Percentiles rank a stretch among this genome's conserved stretches.
Conservation (phyloP, 768 basidiomycete species). For the Pholiota molesta region DNA sequence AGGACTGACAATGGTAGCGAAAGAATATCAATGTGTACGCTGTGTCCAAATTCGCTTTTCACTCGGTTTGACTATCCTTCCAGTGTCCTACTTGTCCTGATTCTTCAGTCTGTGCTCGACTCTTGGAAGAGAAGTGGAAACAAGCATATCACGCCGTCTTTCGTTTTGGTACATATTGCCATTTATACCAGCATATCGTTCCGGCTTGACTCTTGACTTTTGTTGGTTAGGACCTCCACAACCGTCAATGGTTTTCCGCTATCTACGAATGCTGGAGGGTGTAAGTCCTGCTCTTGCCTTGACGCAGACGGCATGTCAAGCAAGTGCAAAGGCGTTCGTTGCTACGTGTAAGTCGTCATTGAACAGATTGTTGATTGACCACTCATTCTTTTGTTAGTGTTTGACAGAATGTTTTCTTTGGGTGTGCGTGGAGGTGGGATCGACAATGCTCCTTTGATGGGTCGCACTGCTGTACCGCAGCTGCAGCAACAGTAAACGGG, state of each 20-base stretch:
- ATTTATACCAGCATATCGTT: background rate
- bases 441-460: conserved; percentile 61
- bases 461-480: conserved; percentile 67
- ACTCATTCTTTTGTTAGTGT: conserved; percentile 49
- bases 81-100: conserved; percentile 90
- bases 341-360: conserved; percentile 65
- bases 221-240: conserved; percentile 68
- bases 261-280: conserved; percentile 87
- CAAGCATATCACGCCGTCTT: conserved; percentile 87
- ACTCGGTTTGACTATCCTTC: background rate
- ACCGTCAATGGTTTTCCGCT: conserved; percentile 92
- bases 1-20: conserved; percentile 82
- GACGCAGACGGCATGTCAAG: conserved; percentile 87
- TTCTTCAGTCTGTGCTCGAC: conserved; percentile 71
- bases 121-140: conserved; percentile 92
- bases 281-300: conserved; percentile 87
- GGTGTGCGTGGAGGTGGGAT: conserved; percentile 79
- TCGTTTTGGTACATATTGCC: conserved; percentile 66
- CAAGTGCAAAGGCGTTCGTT: conserved; percentile 85
- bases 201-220: conserved; percentile 5
- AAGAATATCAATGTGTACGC: conserved; percentile 92
- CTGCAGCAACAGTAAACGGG: conserved; percentile 63
- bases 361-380: conserved; percentile 7
- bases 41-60: background rate
- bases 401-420: conserved; percentile 88